These are phyloP conservation scores for Cordyceps militaris DNA, from an alignment of 2,329 filamentous ascomycete species.

Conservation along the genomic window DNA sequence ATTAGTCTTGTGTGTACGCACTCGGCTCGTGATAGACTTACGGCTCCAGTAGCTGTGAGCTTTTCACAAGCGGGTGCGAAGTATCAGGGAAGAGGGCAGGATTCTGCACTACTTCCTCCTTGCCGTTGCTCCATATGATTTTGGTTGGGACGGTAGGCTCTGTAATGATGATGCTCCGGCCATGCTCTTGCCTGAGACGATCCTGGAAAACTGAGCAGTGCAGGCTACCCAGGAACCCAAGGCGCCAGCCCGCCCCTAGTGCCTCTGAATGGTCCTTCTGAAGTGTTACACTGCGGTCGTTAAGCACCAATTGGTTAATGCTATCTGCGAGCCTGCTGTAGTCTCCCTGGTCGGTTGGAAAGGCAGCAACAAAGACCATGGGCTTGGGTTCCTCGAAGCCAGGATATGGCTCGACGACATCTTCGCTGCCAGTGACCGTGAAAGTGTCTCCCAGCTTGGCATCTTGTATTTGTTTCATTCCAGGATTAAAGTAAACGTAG, in stretches of 20 bases:
- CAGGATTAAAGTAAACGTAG: slow-evolving; percentile 95
- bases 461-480: slow-evolving; percentile 95
- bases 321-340: slow-evolving; percentile 85
- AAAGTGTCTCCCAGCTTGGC: slow-evolving; percentile 95
- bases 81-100: slow-evolving; percentile 78
- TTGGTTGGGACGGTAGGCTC: slow-evolving; percentile 92
- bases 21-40: slow-evolving; percentile 25
- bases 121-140: slow-evolving; percentile 71
- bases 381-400: slow-evolving; percentile 96
- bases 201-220: slow-evolving; percentile 99
- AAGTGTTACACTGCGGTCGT: slow-evolving; percentile 89
- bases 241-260: slow-evolving; percentile 83
- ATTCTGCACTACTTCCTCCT: slow-evolving; percentile 72
- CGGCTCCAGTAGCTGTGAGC: slow-evolving; percentile 44
- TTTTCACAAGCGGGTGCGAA: slow-evolving; percentile 41
- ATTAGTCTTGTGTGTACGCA: not conserved
- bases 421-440: slow-evolving; percentile 72
- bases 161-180: slow-evolving; percentile 91
- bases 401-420: slow-evolving; percentile 69
- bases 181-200: slow-evolving; percentile 86
- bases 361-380: slow-evolving; percentile 98
- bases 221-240: slow-evolving; percentile 92
- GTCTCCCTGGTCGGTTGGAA: slow-evolving; percentile 84
- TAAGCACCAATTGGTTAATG: slow-evolving; percentile 87
- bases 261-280: slow-evolving; percentile 94